phyloP scores from a whole-genome alignment of 1,284 basidiomycete genomes.

The Pyrrhoderma noxium region DNA sequence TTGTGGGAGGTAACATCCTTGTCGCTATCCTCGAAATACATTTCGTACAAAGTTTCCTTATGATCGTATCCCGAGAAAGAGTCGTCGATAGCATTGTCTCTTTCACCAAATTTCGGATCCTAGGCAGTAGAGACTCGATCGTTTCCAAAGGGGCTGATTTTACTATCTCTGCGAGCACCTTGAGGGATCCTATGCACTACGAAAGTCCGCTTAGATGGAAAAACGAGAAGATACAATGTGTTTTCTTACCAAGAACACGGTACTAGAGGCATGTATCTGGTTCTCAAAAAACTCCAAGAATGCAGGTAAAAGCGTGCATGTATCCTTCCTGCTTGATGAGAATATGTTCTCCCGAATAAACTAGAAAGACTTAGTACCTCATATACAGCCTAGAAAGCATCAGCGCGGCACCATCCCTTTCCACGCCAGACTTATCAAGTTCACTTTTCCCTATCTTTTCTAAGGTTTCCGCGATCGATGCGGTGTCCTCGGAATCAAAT shows the following conservation, averaged over 20 bases:
- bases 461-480: slow-evolving; percentile 45
- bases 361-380: slow-evolving; percentile 42
- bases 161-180: slow-evolving; percentile 66
- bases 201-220: background rate
- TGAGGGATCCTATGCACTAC: slow-evolving; percentile 64
- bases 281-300: slow-evolving; percentile 50
- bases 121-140: slow-evolving; percentile 36
- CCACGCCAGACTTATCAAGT: slow-evolving; percentile 66
- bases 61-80: slow-evolving; percentile 49
- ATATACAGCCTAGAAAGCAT: slow-evolving; percentile 72
- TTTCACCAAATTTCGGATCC: slow-evolving; percentile 39
- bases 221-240: background rate
- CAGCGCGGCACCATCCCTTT: slow-evolving; percentile 70
- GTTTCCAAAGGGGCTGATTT: slow-evolving; percentile 59
- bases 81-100: slow-evolving; percentile 33
- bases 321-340: slow-evolving; percentile 51
- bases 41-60: slow-evolving; percentile 64
- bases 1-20: slow-evolving; percentile 49
- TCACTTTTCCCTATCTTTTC: slow-evolving; percentile 56
- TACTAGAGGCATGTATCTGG: slow-evolving; percentile 31
- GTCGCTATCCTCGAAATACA: slow-evolving; percentile 55
- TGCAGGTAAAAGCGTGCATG: slow-evolving; percentile 44
- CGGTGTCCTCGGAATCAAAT: slow-evolving; percentile 58
- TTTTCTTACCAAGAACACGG: slow-evolving; percentile 47
- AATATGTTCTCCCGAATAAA: background rate